Conservation (phyloP, 371 early-diverging fungal species). For the Mortierella sp. region DNA sequence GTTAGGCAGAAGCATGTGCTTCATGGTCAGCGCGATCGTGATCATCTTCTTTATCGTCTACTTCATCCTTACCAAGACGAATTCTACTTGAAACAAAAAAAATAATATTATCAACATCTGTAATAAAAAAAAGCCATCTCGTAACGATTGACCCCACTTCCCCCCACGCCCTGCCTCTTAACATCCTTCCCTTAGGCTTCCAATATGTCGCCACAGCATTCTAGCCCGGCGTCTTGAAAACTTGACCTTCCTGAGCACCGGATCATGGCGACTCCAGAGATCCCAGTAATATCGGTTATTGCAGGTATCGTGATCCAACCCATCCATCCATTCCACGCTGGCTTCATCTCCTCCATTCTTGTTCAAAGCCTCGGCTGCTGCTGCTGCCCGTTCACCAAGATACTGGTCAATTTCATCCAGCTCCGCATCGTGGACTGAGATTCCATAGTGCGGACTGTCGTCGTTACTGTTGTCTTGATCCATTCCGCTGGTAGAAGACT, state of each 20-base stretch:
- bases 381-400: conserved; percentile 3
- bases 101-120: not conserved
- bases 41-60: conserved; percentile 50
- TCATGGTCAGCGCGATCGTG: conserved; percentile 52
- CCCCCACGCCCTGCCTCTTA: too few relatives aligned
- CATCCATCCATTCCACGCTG: conserved; percentile 13
- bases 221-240: conserved; percentile 32
- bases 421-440: conserved; percentile 34
- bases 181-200: not conserved
- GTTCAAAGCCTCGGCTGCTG: not conserved
- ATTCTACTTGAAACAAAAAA: conserved; percentile 25
- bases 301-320: conserved; percentile 25
- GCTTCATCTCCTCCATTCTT: not conserved
- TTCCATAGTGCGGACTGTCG: conserved; percentile 18
- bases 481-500: too few relatives aligned
- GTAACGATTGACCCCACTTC: too few relatives aligned
- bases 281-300: conserved; percentile 38
- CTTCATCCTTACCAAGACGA: conserved; percentile 35
- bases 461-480: too few relatives aligned
- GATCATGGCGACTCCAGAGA: conserved; percentile 25
- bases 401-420: conserved; percentile 39
- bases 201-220: conserved; percentile 39
- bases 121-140: too few relatives aligned
- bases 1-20: conserved; percentile 54
- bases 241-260: conserved; percentile 13